These are phyloP conservation scores for Combretum micranthum DNA, from an alignment of 345 rosid species.

Conservation along the genomic window DNA sequence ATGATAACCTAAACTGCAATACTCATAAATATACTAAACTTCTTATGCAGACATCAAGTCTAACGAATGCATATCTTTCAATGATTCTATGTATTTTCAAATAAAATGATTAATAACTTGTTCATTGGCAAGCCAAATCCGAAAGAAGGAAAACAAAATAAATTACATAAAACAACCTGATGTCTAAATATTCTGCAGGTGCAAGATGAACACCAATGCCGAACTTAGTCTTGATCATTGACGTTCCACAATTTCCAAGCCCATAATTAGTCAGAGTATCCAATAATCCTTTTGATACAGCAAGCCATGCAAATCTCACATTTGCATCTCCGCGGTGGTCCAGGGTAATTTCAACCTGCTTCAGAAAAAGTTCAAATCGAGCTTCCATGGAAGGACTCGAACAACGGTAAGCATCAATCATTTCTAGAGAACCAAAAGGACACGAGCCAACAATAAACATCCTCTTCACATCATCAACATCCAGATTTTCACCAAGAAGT, in stretches of 20 bases:
- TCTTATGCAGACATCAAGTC: too few species aligned
- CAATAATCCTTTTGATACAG: constrained; percentile 43
- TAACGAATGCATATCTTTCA: too few species aligned
- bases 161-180: constrained; percentile 41
- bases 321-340: constrained; percentile 77
- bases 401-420: constrained; percentile 40
- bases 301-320: constrained; percentile 86
- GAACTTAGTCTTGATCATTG: constrained; percentile 37
- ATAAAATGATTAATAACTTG: too few species aligned
- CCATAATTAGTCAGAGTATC: constrained; percentile 44
- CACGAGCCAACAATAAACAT: constrained; percentile 49
- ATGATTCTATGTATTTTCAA: too few species aligned
- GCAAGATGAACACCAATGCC: constrained; percentile 83
- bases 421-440: constrained; percentile 31
- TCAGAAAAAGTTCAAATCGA: constrained; percentile 62
- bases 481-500: constrained; percentile 21
- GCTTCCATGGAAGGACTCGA: constrained; percentile 31
- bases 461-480: constrained; percentile 34
- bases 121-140: not conserved
- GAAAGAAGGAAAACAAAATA: not conserved
- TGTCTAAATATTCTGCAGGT: constrained; percentile 37
- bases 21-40: too few species aligned
- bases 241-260: constrained; percentile 57
- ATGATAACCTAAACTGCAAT: too few species aligned
- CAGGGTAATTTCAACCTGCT: constrained; percentile 63